These are phyloP conservation scores for Smittium culicis DNA, from an alignment of 371 early-diverging fungal species.

Conservation along the genomic window DNA sequence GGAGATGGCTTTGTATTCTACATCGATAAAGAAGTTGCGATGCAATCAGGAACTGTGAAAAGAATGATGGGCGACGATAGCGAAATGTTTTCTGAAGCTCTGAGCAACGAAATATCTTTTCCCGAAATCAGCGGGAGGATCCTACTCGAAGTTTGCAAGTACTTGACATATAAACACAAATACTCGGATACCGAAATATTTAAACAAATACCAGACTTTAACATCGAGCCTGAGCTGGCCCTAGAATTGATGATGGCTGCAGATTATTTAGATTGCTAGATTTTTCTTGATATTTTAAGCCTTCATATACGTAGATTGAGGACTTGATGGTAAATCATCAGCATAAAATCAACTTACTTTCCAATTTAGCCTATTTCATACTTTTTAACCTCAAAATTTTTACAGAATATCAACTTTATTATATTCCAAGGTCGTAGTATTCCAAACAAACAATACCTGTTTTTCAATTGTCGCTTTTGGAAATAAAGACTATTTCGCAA, in stretches of 20 bases:
- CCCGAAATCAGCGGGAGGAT: conserved; percentile 72
- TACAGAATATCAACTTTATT: too few relatives aligned
- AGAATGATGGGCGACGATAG: conserved; percentile 82
- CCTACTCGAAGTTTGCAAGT: conserved; percentile 84
- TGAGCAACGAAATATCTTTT: conserved; percentile 71
- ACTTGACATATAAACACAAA: conserved; percentile 67
- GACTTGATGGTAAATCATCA: too few relatives aligned
- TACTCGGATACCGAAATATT: conserved; percentile 40
- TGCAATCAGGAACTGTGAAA: conserved; percentile 79
- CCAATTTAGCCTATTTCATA: too few relatives aligned
- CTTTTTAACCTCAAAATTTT: too few relatives aligned
- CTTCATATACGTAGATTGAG: too few relatives aligned
- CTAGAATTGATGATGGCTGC: conserved; percentile 90
- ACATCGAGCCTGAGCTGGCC: conserved; percentile 73
- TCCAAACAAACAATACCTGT: too few relatives aligned
- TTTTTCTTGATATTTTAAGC: too few relatives aligned
- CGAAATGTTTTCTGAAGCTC: conserved; percentile 65
- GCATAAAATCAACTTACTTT: too few relatives aligned
- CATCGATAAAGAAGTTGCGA: conserved; percentile 73
- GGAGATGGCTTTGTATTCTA: conserved; percentile 82
- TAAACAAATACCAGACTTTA: conserved; percentile 76
- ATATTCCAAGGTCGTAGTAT: too few relatives aligned
- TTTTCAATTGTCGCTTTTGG: too few relatives aligned
- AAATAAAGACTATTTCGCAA: too few relatives aligned
- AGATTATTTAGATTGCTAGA: conserved; percentile 78